Base-by-base conservation (phyloP, 352 stramenopile species). In the Globisporangium splendens region DNA sequence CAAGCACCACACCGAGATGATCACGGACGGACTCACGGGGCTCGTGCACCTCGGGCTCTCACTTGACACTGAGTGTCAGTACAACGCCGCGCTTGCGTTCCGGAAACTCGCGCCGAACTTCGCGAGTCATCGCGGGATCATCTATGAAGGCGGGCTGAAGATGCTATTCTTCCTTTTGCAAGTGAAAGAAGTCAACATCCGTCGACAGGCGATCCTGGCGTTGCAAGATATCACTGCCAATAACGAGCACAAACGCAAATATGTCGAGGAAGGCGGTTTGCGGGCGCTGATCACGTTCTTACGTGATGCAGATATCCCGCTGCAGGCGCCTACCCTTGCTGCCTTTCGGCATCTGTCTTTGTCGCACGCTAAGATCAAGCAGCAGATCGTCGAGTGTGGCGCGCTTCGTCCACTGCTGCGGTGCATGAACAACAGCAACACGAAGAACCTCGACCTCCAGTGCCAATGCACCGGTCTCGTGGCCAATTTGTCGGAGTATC, bases 71-170 rank as follows among this genome's bases (percentile, higher is more conserved):
- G 93, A 98, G 70, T 98, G 94, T 59, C 89, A 97, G 68, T 98
- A 98, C 66, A 95, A 98, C 66, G 87, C 93, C 1, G 88, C 94
- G 5, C 67, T 98, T n/a, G 87, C 84, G 14, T 90, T 98, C 56
- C 90, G 95, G 10, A 99, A 98, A 70, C 77, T 99, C 11, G 86
- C 87, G 12, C 87, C 91, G 7, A 98, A 98, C 63, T 80, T 93
- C 47, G 75, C 77, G 8, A 96, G 91, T 48, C 96, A 98, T 59
- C 64, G 74, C 6, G 73, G 80, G 8, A 75, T 97, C 53, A 78
- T 98, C 35, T 86, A 93, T 46, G 79, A 89, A 52, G 89, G 91
- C 13, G 96, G 88, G 0, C 64, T 98, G n/a, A 83, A 90, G 69
- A 95, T 88, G 47, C 74, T 99, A 2, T 90, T 98, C 50, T 86